These are phyloP conservation scores for Sphagnum fallax DNA, from an alignment of 228 moss, liverwort and hornwort species.

Conservation along the genomic window DNA sequence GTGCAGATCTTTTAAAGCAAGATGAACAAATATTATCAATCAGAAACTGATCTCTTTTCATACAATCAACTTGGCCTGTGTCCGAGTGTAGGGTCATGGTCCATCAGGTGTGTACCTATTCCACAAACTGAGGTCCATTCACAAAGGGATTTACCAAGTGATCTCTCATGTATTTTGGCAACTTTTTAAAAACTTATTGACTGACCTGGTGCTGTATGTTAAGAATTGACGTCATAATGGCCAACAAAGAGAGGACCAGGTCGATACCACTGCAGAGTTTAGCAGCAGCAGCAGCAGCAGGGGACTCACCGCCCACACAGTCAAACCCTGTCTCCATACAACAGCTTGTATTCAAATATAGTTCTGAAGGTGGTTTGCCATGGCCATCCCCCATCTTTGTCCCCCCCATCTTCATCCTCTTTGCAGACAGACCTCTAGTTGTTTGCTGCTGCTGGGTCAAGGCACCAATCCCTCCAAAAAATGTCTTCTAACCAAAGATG, in stretches of 20 bases:
- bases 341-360: conserved; percentile 72
- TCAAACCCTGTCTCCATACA: conserved; percentile 79
- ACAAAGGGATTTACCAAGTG: too few relatives aligned
- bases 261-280: conserved; percentile 90
- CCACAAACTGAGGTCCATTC: too few relatives aligned
- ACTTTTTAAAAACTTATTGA: too few relatives aligned
- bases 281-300: conserved; percentile 88
- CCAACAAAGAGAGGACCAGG: background rate
- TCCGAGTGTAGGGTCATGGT: too few relatives aligned
- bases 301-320: conserved; percentile 91
- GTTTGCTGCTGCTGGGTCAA: conserved; percentile 87
- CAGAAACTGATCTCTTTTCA: too few relatives aligned
- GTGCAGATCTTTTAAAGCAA: too few relatives aligned
- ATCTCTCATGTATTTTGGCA: too few relatives aligned
- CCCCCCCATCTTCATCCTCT: conserved; percentile 62
- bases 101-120: too few relatives aligned
- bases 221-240: too few relatives aligned
- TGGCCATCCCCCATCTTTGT: conserved; percentile 47
- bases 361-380: conserved; percentile 47
- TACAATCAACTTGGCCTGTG: too few relatives aligned
- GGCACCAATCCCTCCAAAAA: conserved; percentile 64
- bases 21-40: too few relatives aligned
- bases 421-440: conserved; percentile 65
- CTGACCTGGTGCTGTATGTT: too few relatives aligned
- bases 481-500: conserved; percentile 56